Base-by-base conservation (phyloP, 1,139 yeast genomes). In the Casaregolazyma suthepensis region DNA sequence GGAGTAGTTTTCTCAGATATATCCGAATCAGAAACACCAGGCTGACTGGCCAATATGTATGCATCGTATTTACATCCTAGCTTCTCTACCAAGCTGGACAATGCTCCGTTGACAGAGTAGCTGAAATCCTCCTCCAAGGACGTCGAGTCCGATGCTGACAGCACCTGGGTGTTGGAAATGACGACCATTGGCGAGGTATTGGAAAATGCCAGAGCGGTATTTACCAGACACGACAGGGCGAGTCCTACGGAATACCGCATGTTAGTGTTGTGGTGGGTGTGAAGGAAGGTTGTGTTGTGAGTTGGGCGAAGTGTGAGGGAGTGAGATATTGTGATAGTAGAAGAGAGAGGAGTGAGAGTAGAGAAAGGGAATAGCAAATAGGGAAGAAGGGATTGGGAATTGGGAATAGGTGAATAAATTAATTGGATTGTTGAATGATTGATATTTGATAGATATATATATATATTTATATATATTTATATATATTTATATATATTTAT, bases 41-140 rank as follows among this genome's bases (percentile, higher is more conserved):
- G 71, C 58, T 72, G 72, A 53, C 62, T 59, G 31, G 72, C 70
- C 43, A 73, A 59, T 43, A 73, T 61, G 57, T 71, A 73, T 12
- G 72, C 67, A 57, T 70, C 72, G 55, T 71, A 71, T 6, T 63
- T 59, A 59, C 75, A 71, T 15, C 58, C 60, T 5, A 51, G 35
- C 13, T 42, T 15, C 43, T 26, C 44, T 15, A 13, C 38, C 26
- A 46, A 37, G 10, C 38, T 43, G 17, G 38, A 18, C 20, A 47
- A 19, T 22, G 45, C 54, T 19, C 47, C 37, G 19, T 51, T 45
- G 29, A 51, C 54, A 17, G 51, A 35, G 19, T 43, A 56, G 43
- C 50, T 43, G 51, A 57, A 55, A 40, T 56, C 57, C 22, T 56
- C 57, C 43, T 46, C 49, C 31, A 54, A 44, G 26, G 54, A 44